A percentile compares a stretch with the other conserved stretches of the same genome.
Evolutionary conservation across 345 rosid genomes (phyloP).

Genomic region (Eucalyptus melliodora): DNA sequence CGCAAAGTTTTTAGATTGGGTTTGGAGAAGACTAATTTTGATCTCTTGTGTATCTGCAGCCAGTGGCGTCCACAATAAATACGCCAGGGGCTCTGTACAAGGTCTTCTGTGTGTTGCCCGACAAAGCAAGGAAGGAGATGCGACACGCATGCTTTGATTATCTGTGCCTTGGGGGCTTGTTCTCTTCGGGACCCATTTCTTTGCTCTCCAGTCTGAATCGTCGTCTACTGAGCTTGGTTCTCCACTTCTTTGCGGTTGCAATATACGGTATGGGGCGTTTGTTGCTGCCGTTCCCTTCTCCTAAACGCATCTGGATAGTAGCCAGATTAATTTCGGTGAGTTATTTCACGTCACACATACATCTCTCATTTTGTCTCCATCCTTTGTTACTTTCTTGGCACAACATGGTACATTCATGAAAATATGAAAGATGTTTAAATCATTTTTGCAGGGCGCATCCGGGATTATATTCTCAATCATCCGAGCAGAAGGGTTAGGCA

Average conservation of each 20-base stretch:
- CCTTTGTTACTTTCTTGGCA: background rate
- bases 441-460: background rate
- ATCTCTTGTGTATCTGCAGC: background rate
- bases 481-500: background rate
- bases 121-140: background rate
- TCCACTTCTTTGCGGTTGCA: background rate
- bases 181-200: background rate
- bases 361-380: background rate
- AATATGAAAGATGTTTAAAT: background rate
- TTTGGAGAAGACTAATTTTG: background rate
- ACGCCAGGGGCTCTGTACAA: background rate
- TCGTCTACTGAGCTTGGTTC: background rate
- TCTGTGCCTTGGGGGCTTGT: background rate
- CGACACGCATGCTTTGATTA: background rate
- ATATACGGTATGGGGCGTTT: background rate
- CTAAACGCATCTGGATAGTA: background rate
- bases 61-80: background rate
- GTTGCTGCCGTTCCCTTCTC: background rate
- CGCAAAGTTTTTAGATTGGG: background rate
- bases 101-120: background rate
- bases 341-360: background rate
- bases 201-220: background rate
- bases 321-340: background rate
- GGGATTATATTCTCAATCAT: background rate
- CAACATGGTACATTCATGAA: background rate